phyloP scores from a whole-genome alignment of 164 flowering plant species.

The Macadamia integrifolia region DNA sequence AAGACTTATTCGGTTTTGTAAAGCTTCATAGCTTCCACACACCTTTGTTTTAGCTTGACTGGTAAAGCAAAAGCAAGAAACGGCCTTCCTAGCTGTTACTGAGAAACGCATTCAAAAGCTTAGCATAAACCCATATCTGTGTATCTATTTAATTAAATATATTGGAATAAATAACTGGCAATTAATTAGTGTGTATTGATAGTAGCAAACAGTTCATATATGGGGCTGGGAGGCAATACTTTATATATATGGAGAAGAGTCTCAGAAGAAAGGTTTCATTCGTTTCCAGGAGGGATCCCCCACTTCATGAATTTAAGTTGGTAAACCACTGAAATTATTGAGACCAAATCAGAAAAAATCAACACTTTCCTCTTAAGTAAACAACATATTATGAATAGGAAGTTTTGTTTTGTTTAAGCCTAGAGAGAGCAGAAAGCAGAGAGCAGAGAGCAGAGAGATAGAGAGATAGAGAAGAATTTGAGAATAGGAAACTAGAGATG shows the following conservation, averaged over 20 bases:
- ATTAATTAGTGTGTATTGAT: not conserved
- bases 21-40: conserved; percentile 12
- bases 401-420: not conserved
- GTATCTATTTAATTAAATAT: not conserved
- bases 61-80: conserved; percentile 34
- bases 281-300: not conserved
- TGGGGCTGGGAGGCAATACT: not conserved
- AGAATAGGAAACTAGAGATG: conserved; percentile 6
- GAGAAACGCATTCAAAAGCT: conserved; percentile 15
- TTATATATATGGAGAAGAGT: no score
- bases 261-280: not conserved
- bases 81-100: conserved; percentile 32
- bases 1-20: conserved; percentile 7
- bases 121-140: not conserved
- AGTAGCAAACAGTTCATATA: not conserved
- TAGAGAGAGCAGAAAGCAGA: not conserved
- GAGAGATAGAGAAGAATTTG: conserved; percentile 6
- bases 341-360: not conserved
- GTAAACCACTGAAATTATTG: not conserved
- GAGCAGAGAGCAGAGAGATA: not conserved
- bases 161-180: not conserved
- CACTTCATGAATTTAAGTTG: not conserved
- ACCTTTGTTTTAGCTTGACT: conserved; percentile 30
- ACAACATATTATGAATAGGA: not conserved
- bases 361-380: not conserved